phyloP scores from a whole-genome alignment of 352 stramenopile species.

The Phytophthora pisi region DNA sequence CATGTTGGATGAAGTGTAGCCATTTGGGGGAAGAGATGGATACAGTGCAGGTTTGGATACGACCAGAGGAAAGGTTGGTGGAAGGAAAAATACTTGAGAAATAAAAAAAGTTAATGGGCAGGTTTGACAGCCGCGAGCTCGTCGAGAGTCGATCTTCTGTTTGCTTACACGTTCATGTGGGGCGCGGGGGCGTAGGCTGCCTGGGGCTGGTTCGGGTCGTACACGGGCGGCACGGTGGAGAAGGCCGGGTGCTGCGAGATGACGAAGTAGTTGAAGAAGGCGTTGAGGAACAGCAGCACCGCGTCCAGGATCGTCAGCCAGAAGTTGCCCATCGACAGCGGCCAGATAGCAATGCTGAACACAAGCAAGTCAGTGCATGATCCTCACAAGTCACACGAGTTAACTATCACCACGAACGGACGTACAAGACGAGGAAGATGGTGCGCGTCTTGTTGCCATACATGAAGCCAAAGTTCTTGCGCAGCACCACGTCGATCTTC shows the following conservation, averaged over 20 bases:
- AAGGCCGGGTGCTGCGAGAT: slow-evolving; percentile 82
- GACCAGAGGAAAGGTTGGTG: neutral
- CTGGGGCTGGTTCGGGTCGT: slow-evolving; percentile 32
- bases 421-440: slow-evolving; percentile 89
- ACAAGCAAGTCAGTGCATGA: too few species aligned
- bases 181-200: slow-evolving; percentile 25
- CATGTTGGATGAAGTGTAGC: slow-evolving; percentile 2
- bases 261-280: slow-evolving; percentile 92
- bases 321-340: slow-evolving; percentile 90
- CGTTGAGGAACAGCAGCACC: slow-evolving; percentile 88
- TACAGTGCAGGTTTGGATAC: neutral
- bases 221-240: slow-evolving; percentile 46
- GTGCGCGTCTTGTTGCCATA: slow-evolving; percentile 90
- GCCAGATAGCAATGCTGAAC: slow-evolving; percentile 87
- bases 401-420: slow-evolving; percentile 1
- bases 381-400: too few species aligned
- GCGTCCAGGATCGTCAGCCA: slow-evolving; percentile 90
- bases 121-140: too few species aligned
- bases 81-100: slow-evolving; percentile 14
- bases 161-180: slow-evolving; percentile 35
- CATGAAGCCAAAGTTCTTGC: slow-evolving; percentile 91
- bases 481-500: slow-evolving; percentile 79
- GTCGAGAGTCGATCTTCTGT: too few species aligned
- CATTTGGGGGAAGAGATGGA: slow-evolving; percentile 10
- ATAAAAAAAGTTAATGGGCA: slow-evolving; percentile 23